Percentiles rank a stretch among this genome's conserved stretches.
phyloP scores from a whole-genome alignment of 108 stramenopile species.

The Asterionellopsis glacialis region DNA sequence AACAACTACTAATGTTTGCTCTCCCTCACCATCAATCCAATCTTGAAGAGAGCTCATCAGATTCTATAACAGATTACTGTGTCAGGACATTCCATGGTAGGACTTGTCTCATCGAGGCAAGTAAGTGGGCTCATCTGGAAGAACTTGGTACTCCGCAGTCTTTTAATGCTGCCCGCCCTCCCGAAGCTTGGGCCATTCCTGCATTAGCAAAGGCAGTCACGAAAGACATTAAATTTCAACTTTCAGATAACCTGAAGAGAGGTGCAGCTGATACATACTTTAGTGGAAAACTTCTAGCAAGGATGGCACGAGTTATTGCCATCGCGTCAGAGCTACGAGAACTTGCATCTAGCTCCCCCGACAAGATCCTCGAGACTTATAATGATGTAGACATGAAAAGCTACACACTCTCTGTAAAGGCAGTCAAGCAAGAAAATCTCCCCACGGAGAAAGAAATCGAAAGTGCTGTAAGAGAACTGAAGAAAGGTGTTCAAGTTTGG shows the following conservation, averaged over 20 bases:
- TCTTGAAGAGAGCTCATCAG: constrained; percentile 13
- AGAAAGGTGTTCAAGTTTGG: constrained; percentile 75
- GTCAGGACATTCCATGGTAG: constrained; percentile 15
- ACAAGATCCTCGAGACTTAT: constrained; percentile 20
- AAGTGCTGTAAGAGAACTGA: constrained; percentile 47
- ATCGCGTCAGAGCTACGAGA: constrained; percentile 74
- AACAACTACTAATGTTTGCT: constrained; percentile 54
- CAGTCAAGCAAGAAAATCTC: constrained; percentile 37
- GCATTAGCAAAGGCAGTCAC: constrained; percentile 39
- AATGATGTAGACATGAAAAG: constrained; percentile 9
- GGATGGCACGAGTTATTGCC: constrained; percentile 78
- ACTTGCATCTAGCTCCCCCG: constrained; percentile 29
- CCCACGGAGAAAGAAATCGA: constrained; percentile 43
- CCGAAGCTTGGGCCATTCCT: constrained; percentile 33
- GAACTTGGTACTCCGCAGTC: constrained; percentile 27
- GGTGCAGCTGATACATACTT: constrained; percentile 97
- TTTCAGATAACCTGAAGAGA: constrained; percentile 68
- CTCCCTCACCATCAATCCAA: constrained; percentile 67
- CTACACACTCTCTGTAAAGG: constrained; percentile 18
- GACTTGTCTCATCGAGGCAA: constrained; percentile 27
- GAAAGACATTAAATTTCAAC: constrained; percentile 48
- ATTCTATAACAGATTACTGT: constrained; percentile 27
- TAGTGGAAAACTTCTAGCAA: constrained; percentile 89
- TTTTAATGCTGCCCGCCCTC: constrained; percentile 57
- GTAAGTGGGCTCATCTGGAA: constrained; percentile 27